Conservation (phyloP, 2,329 filamentous ascomycete species). For the Thermochaetoides dissita region DNA sequence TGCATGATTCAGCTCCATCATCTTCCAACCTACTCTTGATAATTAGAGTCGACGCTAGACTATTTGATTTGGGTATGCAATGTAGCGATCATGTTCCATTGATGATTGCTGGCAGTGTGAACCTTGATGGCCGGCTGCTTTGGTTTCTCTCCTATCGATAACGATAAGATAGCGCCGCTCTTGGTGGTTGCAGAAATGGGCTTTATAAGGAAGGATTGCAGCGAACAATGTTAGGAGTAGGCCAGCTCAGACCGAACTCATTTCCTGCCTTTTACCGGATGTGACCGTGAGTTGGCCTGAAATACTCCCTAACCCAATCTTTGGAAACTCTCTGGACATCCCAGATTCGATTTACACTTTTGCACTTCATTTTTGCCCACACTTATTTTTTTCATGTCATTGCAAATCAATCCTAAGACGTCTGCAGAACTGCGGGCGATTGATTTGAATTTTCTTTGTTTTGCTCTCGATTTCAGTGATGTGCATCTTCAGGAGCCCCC, state of each 20-base stretch:
- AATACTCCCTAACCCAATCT: slow-evolving; percentile 18
- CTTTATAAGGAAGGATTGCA: slow-evolving; percentile 7
- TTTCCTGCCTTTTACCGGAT: slow-evolving; percentile 21
- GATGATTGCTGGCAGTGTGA: not conserved
- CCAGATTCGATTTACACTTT: slow-evolving; percentile 18
- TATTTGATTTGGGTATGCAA: not conserved
- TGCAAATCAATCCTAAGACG: too few relatives aligned
- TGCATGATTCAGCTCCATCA: too few relatives aligned
- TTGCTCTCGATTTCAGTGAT: not conserved
- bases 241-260: slow-evolving; percentile 19
- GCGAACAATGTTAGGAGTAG: slow-evolving; percentile 7
- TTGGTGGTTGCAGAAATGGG: not conserved
- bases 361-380: slow-evolving; percentile 2
- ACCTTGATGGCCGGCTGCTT: slow-evolving; percentile 1
- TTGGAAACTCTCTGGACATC: slow-evolving; percentile 16
- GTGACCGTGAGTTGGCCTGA: slow-evolving; percentile 19
- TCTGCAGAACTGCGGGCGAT: too few relatives aligned
- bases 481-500: too few relatives aligned
- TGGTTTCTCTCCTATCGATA: not conserved
- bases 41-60: too few relatives aligned
- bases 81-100: not conserved
- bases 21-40: too few relatives aligned
- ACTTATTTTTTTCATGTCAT: not conserved
- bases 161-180: not conserved
- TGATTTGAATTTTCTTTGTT: not conserved